A percentile compares a stretch with the other conserved stretches of the same genome.
Conservation (phyloP, 768 basidiomycete species). For the Galerina marginata region DNA sequence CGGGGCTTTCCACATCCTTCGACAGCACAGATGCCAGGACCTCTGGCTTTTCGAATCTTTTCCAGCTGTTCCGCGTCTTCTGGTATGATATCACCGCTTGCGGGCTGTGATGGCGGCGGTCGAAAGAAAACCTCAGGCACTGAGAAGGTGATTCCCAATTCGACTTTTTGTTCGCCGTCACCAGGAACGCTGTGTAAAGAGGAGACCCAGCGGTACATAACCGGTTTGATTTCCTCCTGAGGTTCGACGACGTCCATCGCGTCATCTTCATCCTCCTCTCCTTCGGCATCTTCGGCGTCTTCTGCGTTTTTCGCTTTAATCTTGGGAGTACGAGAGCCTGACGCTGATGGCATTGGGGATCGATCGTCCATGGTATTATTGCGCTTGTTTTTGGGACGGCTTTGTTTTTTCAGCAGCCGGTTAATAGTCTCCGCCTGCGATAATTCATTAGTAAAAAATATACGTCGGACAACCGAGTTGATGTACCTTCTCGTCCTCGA, state of each 20-base stretch:
- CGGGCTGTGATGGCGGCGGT: neutral
- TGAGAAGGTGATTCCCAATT: conserved; percentile 57
- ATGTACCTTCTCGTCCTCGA: conserved; percentile 82
- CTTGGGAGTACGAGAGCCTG: conserved; percentile 28
- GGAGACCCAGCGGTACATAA: conserved; percentile 78
- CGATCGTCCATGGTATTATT: conserved; percentile 57
- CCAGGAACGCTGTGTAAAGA: conserved; percentile 43
- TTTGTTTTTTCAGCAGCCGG: conserved; percentile 85
- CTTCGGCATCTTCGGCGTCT: conserved; percentile 47
- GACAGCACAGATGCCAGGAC: conserved; percentile 54
- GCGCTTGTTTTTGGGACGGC: conserved; percentile 66
- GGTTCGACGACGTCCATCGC: conserved; percentile 41
- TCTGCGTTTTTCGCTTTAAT: conserved; percentile 33
- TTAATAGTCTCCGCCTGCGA: conserved; percentile 85
- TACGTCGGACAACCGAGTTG: neutral
- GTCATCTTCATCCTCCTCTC: conserved; percentile 43
- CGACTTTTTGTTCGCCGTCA: conserved; percentile 33
- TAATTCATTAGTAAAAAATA: neutral
- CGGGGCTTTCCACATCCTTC: conserved; percentile 58
- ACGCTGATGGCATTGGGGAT: conserved; percentile 33
- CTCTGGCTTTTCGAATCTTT: conserved; percentile 22
- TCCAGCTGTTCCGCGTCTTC: conserved; percentile 15
- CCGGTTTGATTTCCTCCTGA: conserved; percentile 46
- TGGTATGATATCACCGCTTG: neutral
- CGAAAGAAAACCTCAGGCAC: conserved; percentile 43